phyloP scores from a whole-genome alignment of 2,329 filamentous ascomycete genomes.

The Alternaria solani region DNA sequence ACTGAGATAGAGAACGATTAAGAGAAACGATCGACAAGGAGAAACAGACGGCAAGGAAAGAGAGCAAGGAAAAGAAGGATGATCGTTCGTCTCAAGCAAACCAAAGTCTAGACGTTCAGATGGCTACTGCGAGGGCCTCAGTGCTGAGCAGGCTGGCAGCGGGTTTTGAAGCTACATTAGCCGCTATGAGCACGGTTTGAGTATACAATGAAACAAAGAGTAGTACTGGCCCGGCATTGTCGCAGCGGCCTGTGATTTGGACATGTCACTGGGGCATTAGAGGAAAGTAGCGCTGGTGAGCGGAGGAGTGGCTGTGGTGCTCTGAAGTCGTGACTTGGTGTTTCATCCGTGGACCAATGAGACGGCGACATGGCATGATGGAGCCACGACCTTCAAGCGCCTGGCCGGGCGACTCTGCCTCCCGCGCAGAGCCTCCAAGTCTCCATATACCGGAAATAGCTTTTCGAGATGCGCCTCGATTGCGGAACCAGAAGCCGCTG shows the following conservation, averaged over 20 bases:
- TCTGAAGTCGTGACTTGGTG: conserved; percentile 23
- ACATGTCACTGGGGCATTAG: conserved; percentile 32
- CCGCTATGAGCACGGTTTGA: conserved; percentile 51
- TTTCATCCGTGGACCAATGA: conserved; percentile 43
- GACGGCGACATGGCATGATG: conserved; percentile 16
- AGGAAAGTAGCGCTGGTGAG: conserved; percentile 22
- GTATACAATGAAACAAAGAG: conserved; percentile 34
- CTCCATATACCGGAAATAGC: conserved; percentile 19
- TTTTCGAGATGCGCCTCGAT: not conserved
- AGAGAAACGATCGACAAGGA: conserved; percentile 45
- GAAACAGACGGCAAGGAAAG: conserved; percentile 31
- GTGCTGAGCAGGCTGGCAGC: conserved; percentile 33
- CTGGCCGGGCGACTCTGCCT: conserved; percentile 26
- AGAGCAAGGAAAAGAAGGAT: conserved; percentile 29
- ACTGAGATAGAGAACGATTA: conserved; percentile 35
- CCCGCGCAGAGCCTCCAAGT: conserved; percentile 14
- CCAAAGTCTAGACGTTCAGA: conserved; percentile 37
- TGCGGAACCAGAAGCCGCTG: conserved; percentile 4
- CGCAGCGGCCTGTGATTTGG: conserved; percentile 31
- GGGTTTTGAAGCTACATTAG: conserved; percentile 51
- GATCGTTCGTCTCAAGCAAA: conserved; percentile 36
- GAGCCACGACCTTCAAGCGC: conserved; percentile 25
- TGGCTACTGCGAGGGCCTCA: conserved; percentile 32
- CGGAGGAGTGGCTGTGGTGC: conserved; percentile 43
- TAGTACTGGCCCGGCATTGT: conserved; percentile 46